Conservation (phyloP, 129 eudicot genomes). For the Chrysanthemum makinoi region DNA sequence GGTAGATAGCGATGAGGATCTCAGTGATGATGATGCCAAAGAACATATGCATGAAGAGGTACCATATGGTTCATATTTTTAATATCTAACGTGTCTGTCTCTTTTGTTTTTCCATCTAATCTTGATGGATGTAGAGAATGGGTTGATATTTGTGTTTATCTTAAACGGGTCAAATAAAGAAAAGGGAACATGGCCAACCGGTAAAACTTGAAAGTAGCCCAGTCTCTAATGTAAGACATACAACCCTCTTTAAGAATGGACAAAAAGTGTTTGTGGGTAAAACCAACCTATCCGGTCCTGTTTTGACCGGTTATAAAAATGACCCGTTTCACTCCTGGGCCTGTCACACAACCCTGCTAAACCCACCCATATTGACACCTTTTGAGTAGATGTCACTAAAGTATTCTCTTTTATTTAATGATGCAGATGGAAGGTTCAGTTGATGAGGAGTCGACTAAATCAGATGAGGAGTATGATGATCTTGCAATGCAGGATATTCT, state of each 20-base stretch:
- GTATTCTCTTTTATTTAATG: background rate
- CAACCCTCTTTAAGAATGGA: too few species aligned
- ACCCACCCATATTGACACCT: background rate
- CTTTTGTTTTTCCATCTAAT: background rate
- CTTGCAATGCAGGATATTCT: constrained; percentile 59
- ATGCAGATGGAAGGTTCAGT: constrained; percentile 67
- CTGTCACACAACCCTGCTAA: too few species aligned
- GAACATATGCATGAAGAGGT: constrained; percentile 68
- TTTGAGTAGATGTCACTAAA: background rate
- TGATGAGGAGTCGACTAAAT: constrained; percentile 69
- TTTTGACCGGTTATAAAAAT: too few species aligned
- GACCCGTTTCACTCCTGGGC: too few species aligned
- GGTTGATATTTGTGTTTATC: too few species aligned
- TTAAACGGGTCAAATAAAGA: too few species aligned
- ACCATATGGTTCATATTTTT: background rate
- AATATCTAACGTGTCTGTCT: background rate
- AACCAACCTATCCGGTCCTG: too few species aligned
- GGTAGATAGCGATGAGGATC: constrained; percentile 70
- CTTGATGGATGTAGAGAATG: too few species aligned
- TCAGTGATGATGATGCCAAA: constrained; percentile 47
- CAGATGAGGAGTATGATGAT: constrained; percentile 79
- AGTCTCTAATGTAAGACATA: too few species aligned
- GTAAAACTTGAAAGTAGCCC: too few species aligned
- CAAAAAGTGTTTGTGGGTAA: too few species aligned
- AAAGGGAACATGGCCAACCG: too few species aligned